Percentiles rank a stretch among this genome's conserved stretches.
phyloP scores from a whole-genome alignment of 2,329 filamentous ascomycete genomes.

The Drechslerella dactyloides region DNA sequence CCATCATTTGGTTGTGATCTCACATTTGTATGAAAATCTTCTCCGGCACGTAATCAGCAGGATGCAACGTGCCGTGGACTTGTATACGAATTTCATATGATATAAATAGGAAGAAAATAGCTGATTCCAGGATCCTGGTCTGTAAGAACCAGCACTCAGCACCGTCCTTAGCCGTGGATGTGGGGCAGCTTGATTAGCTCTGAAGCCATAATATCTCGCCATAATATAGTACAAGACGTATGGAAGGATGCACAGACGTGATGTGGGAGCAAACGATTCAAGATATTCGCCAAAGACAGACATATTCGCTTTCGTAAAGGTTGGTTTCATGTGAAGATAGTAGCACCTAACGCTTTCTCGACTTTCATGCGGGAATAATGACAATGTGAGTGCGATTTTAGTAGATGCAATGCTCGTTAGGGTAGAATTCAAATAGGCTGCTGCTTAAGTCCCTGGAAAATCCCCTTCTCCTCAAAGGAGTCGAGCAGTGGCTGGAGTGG shows the following conservation, averaged over 20 bases:
- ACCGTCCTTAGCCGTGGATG: neutral
- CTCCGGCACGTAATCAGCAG: too few species aligned
- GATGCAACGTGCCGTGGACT: too few species aligned
- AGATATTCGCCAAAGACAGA: neutral
- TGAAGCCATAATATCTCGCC: neutral
- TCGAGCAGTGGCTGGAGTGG: conserved; percentile 55
- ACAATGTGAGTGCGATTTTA: neutral
- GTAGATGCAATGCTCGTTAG: neutral
- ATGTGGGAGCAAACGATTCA: neutral
- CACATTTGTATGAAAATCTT: too few species aligned
- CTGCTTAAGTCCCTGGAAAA: conserved; percentile 52
- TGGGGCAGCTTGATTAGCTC: neutral
- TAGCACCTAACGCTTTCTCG: neutral
- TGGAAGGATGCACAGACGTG: neutral
- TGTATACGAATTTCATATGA: too few species aligned
- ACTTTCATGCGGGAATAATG: neutral
- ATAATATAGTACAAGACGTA: neutral
- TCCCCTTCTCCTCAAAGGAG: conserved; percentile 55
- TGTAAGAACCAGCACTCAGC: neutral
- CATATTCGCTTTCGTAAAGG: neutral
- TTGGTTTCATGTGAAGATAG: neutral
- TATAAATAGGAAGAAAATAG: too few species aligned
- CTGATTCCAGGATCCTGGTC: too few species aligned
- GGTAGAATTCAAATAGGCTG: neutral
- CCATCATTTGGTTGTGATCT: too few species aligned